Conservation (phyloP, 1,139 yeast species). For the Suhomyces panamericanus region DNA sequence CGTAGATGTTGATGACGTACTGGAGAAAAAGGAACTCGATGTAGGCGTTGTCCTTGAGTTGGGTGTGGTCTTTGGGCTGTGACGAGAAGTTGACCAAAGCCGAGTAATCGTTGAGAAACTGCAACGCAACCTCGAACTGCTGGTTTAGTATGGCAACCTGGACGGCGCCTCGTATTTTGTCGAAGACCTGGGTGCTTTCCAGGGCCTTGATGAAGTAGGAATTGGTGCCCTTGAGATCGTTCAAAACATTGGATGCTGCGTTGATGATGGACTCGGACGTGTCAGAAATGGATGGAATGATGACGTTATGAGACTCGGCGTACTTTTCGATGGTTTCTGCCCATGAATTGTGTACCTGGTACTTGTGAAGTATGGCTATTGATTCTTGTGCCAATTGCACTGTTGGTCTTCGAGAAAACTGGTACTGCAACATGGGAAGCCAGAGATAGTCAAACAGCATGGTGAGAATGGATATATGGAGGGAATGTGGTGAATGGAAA, state of each 20-base stretch:
- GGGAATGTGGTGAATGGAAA: background rate
- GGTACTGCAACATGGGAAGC: constrained; percentile 4
- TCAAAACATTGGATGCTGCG: constrained; percentile 2
- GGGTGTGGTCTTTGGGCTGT: constrained; percentile 24
- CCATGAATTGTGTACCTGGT: constrained; percentile 2
- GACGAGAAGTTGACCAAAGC: constrained; percentile 25
- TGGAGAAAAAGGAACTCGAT: constrained; percentile 31
- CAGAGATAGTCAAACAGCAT: constrained; percentile 6
- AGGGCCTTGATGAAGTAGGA: constrained; percentile 7
- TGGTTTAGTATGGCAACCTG: constrained; percentile 19
- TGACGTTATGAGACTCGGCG: background rate
- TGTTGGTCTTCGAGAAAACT: constrained; percentile 4
- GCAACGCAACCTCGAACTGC: constrained; percentile 24
- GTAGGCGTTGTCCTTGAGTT: constrained; percentile 24
- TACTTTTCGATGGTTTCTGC: background rate
- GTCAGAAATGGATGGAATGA: background rate
- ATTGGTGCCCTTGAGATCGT: constrained; percentile 4
- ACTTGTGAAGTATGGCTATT: background rate
- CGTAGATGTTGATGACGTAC: constrained; percentile 23
- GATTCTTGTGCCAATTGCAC: background rate
- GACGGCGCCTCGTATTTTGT: constrained; percentile 11
- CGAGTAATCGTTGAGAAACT: constrained; percentile 21
- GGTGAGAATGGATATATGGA: background rate
- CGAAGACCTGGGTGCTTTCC: constrained; percentile 11
- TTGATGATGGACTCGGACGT: background rate